Evolutionary conservation across 2,329 filamentous ascomycete genomes (phyloP).

Genomic region (Hypoxylon sp.): DNA sequence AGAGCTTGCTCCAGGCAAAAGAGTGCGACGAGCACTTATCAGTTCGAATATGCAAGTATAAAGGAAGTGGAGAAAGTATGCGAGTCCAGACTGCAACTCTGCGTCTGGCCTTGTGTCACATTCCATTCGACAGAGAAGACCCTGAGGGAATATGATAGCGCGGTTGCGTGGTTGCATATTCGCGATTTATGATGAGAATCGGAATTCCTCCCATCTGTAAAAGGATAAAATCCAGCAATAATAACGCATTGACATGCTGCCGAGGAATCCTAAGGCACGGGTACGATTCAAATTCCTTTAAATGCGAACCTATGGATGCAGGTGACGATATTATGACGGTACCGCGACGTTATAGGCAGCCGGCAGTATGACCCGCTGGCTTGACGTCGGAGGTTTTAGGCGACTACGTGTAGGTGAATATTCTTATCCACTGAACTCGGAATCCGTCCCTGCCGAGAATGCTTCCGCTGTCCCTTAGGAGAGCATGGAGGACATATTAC

Average conservation of each 20-base stretch:
- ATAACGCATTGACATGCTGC: slow-evolving; percentile 22
- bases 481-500: slow-evolving; percentile 8
- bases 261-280: slow-evolving; percentile 5
- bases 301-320: slow-evolving; percentile 22
- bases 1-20: slow-evolving; percentile 8
- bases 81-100: slow-evolving; percentile 32
- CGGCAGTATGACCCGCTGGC: slow-evolving; percentile 9
- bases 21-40: slow-evolving; percentile 13
- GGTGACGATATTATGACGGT: slow-evolving; percentile 36
- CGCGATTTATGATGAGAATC: slow-evolving; percentile 21
- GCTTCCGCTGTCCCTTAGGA: slow-evolving; percentile 12
- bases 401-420: slow-evolving; percentile 7
- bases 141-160: slow-evolving; percentile 10
- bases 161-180: slow-evolving; percentile 6
- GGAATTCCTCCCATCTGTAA: slow-evolving; percentile 16
- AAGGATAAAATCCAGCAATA: slow-evolving; percentile 28
- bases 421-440: slow-evolving; percentile 2
- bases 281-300: slow-evolving; percentile 10
- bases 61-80: slow-evolving; percentile 32
- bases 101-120: slow-evolving; percentile 30
- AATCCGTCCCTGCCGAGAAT: slow-evolving; percentile 15
- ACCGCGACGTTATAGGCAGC: slow-evolving; percentile 17
- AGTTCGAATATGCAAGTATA: slow-evolving; percentile 30
- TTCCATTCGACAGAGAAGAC: slow-evolving; percentile 22
- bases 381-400: slow-evolving; percentile 9